Evolutionary conservation across 2,329 filamentous ascomycete species (phyloP), one percentile per base, ranked within the genome.

Genomic region (Huntiella bhutanensis): DNA sequence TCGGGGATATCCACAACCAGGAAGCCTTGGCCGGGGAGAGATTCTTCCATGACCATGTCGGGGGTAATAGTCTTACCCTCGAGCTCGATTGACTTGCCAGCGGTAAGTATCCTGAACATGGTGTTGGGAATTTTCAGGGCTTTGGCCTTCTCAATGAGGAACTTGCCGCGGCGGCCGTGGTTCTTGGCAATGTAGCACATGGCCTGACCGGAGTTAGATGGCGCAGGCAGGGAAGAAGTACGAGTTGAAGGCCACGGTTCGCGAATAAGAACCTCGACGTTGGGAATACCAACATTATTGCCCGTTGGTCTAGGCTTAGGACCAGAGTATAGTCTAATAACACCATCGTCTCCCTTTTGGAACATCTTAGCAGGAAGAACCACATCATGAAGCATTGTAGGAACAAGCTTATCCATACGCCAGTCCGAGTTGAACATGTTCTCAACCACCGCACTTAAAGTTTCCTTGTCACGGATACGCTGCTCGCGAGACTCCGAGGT

Each of bases 181-280:
- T 75, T 76, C 54, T 84, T 82, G 57, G 93, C 71, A 49, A 98
- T 79, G 60, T 98, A 98, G 49, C 81, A 93, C 54, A 95, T 66
- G 4, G 84, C 78, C 41, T 78, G 75, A 22, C 66, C 65, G 1
- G 74, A 74, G 4, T 78, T 80, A 15, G 66, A 63, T 0, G 83
- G 82, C 0, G 67, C 67, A 0, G 91, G 91, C 2, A 96, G 68
- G 11, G 60, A 62, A 12, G 70, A 58, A 8, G 86, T 64, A 47
- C 69, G 60, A 4, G 80, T 74, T 12, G 74, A 82, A 8, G 84
- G 84, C 85, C 85, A 93, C 1, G 84, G 83, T 52, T 73, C 72
- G 11, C 83, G 73, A 4, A 84, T 75, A 19, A 85, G 64, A 0
- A 92, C 84, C 4, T 68, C 77, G 45, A 82, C 72, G 55, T 86